Base-by-base conservation (phyloP, 768 basidiomycete species). In the Sutorius australiensis region DNA sequence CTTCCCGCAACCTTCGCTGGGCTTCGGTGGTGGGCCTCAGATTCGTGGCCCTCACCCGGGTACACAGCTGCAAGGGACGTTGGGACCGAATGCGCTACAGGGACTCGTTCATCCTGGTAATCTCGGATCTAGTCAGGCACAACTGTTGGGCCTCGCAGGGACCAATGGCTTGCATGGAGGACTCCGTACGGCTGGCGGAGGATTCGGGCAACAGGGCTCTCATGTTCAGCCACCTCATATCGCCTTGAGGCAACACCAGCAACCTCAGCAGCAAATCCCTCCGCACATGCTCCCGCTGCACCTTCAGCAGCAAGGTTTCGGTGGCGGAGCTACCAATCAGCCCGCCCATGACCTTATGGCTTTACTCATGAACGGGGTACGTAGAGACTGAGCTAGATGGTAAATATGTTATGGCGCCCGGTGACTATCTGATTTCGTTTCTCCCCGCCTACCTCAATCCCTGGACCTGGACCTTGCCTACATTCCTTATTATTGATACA, bases 301-400 rank as follows among this genome's bases (percentile, higher is more conserved):
- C 56, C 73, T 84, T 48, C 86, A 82, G 59, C 84, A 81, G 61
- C 84, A 82, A 71, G 76, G 76, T 28, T 64, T 68, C 21, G 73
- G 76, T 46, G 70, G 74, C 17, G 72, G 72, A 16, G 68, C 74
- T 19, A 79, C 73, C 64, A 81, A 73, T 55, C 83, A 82, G 61
- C 79, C 81, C 32, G 72, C 82, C 40, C 84, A 87, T 56, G 89
- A 92, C 65, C 72, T 92, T 59, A 91, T 92, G 84, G 83, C 89
- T 41, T 77, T 92, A 54, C 79, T 92, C 56, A 84, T 92, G 87
- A 86, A 84, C 48, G 86, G 84, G 50, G 55, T 59, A 37, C 84
- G 80, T 59, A 75, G 87, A 69, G 86, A 89, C 60, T 89, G 73
- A 82, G 59, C 48, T 52, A 43, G 48, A 46, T 49, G 39, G 43